These are phyloP conservation scores for Pisolithus thermaeus DNA, from an alignment of 1,284 basidiomycete species.

Conservation along the genomic window DNA sequence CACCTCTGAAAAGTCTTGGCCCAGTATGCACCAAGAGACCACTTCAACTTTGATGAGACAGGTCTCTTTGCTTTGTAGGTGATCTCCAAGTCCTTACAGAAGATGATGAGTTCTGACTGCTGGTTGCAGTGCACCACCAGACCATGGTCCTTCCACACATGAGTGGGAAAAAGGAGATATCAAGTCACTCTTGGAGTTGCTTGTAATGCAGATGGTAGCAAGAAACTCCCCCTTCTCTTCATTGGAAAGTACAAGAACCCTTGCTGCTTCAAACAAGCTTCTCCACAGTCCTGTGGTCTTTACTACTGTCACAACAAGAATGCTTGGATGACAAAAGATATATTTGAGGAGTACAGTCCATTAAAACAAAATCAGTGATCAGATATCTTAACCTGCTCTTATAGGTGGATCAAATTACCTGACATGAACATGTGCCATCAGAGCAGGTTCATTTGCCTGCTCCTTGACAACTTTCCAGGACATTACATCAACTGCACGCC, in stretches of 20 bases:
- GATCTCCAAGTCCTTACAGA: no score
- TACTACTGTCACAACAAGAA: constrained; percentile 20
- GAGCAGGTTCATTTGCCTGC: constrained; percentile 15
- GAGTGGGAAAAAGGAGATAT: no score
- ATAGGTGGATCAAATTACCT: constrained; percentile 13
- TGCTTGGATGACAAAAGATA: constrained; percentile 20
- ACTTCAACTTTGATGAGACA: no score
- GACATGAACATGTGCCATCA: constrained; percentile 10
- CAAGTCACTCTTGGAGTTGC: no score
- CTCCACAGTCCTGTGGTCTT: constrained; percentile 11
- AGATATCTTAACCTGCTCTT: not conserved
- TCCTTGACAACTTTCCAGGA: constrained; percentile 21
- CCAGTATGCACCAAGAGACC: no score
- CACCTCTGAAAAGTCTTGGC: no score
- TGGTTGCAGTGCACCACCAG: no score
- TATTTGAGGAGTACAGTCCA: constrained; percentile 21
- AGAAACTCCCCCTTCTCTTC: constrained; percentile 15
- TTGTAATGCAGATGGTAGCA: no score
- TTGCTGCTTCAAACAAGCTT: constrained; percentile 14
- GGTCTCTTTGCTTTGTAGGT: no score
- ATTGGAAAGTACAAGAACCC: constrained; percentile 20
- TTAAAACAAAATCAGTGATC: not conserved
- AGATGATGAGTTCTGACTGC: no score
- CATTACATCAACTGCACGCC: constrained; percentile 12
- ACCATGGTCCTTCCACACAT: no score